A percentile compares a stretch with the other conserved stretches of the same genome.
These are phyloP conservation scores for Alternaria alternata DNA, from an alignment of 2,329 filamentous ascomycete genomes.

Conservation along the genomic window DNA sequence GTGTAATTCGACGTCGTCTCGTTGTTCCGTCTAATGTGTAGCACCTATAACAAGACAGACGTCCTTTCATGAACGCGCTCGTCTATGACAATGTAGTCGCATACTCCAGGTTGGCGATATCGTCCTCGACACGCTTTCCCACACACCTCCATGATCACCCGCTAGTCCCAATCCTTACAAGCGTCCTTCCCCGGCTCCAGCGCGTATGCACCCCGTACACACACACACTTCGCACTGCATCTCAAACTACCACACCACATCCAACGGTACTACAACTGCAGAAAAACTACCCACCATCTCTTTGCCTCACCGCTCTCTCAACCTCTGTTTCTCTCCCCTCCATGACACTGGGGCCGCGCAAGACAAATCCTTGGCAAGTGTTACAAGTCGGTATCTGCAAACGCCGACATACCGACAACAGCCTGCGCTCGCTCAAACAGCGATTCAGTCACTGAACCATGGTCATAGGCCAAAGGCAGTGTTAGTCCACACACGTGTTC, in stretches of 20 bases:
- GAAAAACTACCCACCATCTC: constrained; percentile 1
- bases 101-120: background rate
- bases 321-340: background rate
- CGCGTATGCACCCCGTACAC: background rate
- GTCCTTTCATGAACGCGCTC: background rate
- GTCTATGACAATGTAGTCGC: background rate
- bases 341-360: background rate
- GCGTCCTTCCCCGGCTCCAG: background rate
- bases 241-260: background rate
- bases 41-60: background rate
- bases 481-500: background rate
- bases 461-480: background rate
- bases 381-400: constrained; percentile 13
- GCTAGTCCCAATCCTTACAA: background rate
- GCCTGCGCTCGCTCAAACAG: background rate
- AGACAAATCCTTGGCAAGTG: constrained; percentile 1
- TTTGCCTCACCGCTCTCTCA: background rate
- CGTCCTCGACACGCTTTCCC: background rate
- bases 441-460: background rate
- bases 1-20: background rate
- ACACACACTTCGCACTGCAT: background rate
- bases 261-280: background rate
- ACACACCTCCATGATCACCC: background rate
- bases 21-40: background rate
- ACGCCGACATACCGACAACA: constrained; percentile 21